Evolutionary conservation across 306 rosid genomes (phyloP).

Genomic region (Vicia sativa): DNA sequence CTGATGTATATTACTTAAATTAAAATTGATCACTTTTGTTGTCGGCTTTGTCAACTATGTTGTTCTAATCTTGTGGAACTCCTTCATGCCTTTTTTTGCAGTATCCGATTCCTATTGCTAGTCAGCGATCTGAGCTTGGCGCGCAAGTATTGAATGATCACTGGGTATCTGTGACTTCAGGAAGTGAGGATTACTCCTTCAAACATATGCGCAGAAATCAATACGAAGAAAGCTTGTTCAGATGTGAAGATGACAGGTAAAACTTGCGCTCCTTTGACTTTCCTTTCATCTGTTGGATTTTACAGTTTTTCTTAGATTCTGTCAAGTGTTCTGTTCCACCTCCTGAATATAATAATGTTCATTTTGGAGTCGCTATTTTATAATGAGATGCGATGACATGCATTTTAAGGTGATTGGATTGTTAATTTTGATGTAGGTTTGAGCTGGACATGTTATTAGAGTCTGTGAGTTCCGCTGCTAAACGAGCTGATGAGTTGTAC

Average conservation of each 20-base stretch:
- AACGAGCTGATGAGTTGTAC: constrained; percentile 83
- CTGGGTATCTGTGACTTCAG: constrained; percentile 99
- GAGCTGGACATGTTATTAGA: constrained; percentile 97
- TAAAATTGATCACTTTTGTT: constrained; percentile 20
- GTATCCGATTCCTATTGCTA: constrained; percentile 90
- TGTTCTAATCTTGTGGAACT: constrained; percentile 35
- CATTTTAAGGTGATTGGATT: constrained; percentile 29
- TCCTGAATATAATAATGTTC: constrained; percentile 1
- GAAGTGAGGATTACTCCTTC: constrained; percentile 99
- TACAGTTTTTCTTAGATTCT: constrained; percentile 1
- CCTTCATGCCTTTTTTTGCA: constrained; percentile 49
- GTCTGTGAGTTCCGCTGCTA: constrained; percentile 87
- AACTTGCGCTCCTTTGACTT: constrained; percentile 1
- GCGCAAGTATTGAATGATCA: constrained; percentile 90
- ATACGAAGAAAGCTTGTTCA: constrained; percentile 92
- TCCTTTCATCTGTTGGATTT: neutral
- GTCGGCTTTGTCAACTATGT: constrained; percentile 25
- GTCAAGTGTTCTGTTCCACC: too few relatives aligned
- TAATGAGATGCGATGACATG: constrained; percentile 20
- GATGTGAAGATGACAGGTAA: constrained; percentile 99
- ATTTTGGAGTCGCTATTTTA: constrained; percentile 29
- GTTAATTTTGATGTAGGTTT: constrained; percentile 61
- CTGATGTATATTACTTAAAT: constrained; percentile 57
- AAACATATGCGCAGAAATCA: constrained; percentile 98
- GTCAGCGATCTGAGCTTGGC: constrained; percentile 92